These are phyloP conservation scores for Ceratocystis huliohia DNA, from an alignment of 2,329 filamentous ascomycete genomes.

Conservation along the genomic window DNA sequence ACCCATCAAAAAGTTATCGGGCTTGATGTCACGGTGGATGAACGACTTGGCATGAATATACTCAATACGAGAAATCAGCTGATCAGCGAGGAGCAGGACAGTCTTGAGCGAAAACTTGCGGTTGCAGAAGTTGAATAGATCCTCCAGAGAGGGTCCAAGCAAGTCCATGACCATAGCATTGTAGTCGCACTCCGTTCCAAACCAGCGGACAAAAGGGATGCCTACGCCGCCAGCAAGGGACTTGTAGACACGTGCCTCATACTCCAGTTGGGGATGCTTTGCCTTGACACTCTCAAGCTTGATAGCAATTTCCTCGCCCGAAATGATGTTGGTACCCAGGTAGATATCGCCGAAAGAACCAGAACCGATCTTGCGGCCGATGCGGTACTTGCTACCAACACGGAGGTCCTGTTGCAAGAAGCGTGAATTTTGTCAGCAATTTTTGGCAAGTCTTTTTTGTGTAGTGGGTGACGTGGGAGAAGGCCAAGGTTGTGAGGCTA, in stretches of 20 bases:
- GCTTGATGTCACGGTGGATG: slow-evolving; percentile 99
- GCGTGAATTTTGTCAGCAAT: slow-evolving; percentile 9
- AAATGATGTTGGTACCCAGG: slow-evolving; percentile 98
- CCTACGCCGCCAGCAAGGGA: slow-evolving; percentile 89
- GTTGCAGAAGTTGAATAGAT: slow-evolving; percentile 99
- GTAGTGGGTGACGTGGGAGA: neutral
- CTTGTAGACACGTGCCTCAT: slow-evolving; percentile 90
- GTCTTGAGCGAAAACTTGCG: slow-evolving; percentile 99
- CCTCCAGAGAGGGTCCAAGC: slow-evolving; percentile 87
- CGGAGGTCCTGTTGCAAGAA: slow-evolving; percentile 64
- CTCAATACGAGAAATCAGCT: slow-evolving; percentile 97
- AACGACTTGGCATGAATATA: slow-evolving; percentile 99
- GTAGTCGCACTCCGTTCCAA: slow-evolving; percentile 98
- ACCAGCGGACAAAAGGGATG: slow-evolving; percentile 98
- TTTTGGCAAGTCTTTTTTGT: neutral
- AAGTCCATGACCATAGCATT: slow-evolving; percentile 99
- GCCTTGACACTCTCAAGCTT: slow-evolving; percentile 99
- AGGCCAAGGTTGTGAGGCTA: neutral
- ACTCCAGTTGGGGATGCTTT: slow-evolving; percentile 97
- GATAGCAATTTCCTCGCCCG: slow-evolving; percentile 97
- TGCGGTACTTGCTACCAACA: slow-evolving; percentile 99
- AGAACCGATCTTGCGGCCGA: slow-evolving; percentile 97
- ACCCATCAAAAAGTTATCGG: slow-evolving; percentile 98
- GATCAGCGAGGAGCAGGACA: slow-evolving; percentile 86
- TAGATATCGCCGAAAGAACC: slow-evolving; percentile 98